Evolutionary conservation across 441 rosid species (phyloP), one percentile per base, ranked within the genome.

Genomic region (Daphne laureola): DNA sequence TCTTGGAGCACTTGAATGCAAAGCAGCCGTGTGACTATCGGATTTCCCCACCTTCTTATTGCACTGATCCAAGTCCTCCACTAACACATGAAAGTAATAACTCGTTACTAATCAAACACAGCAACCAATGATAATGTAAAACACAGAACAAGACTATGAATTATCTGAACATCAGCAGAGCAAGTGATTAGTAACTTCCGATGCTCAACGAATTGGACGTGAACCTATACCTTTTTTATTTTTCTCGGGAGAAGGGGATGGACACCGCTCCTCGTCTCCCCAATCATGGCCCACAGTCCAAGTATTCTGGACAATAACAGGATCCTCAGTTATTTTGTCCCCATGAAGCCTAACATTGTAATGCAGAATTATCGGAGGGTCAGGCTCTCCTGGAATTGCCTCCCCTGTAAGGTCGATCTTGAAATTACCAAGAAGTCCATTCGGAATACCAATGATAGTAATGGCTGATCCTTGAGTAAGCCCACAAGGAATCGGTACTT

Each of bases 211-310:
- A 17, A 46, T 21, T 12, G 41, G 46, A 49, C 27, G 15, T 21
- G 17, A 36, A 42, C 21, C 40, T 46, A 41, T 67, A 87, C 95
- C 95, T 87, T 83, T 93, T 67, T 72, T 75, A 60, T 61, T 80
- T 62, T 83, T 77, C 63, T 83, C 93, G 35, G 92, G 78, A 64
- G 74, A 60, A 55, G 87, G 79, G 51, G 87, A 70, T 12, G 98
- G 98, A 67, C 98, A 93, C 0, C 98, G 97, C 67, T 85, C 96
- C 82, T 93, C 98, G 18, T 71, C 78, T 12, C 96, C 97, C 98
- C 98, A 93, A 58, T 90, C 97, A 73, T 72, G 96, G 73, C 83
- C 82, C 54, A 67, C 69, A 46, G 84, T 93, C 98, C 98, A 93
- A 35, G 95, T 90, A 70, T 90, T 93, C 69, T 87, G 97, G 62